phyloP scores from a whole-genome alignment of 768 basidiomycete genomes.

The Gautieria morchelliformis region DNA sequence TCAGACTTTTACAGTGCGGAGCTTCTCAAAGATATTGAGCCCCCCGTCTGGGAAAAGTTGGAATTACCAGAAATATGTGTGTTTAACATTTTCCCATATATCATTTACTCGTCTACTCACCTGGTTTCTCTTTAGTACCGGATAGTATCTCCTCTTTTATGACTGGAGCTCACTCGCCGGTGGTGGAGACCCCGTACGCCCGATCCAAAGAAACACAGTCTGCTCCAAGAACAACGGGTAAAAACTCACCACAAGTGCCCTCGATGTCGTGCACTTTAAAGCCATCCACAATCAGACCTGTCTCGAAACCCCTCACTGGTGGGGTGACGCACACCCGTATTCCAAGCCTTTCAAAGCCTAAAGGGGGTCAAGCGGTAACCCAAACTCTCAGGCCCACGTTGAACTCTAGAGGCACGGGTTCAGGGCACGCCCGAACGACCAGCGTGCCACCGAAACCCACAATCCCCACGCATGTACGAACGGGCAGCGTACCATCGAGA shows the following conservation, averaged over 20 bases:
- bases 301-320: neutral
- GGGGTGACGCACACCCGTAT: neutral
- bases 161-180: neutral
- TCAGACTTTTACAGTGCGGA: neutral
- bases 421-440: too few species aligned
- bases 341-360: neutral
- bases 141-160: neutral
- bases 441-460: neutral
- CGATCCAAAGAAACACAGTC: neutral
- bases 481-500: neutral
- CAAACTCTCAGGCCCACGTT: neutral
- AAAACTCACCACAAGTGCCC: too few species aligned
- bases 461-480: neutral
- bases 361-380: neutral
- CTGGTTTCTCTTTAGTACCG: neutral
- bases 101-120: neutral
- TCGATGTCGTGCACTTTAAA: too few species aligned
- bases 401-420: neutral
- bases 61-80: constrained; percentile 1
- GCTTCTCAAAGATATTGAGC: neutral
- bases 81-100: neutral
- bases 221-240: too few species aligned
- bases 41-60: neutral
- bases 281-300: neutral
- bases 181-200: neutral